These are phyloP conservation scores for Medicago ruthenica DNA, from an alignment of 306 rosid genomes.

Conservation along the genomic window DNA sequence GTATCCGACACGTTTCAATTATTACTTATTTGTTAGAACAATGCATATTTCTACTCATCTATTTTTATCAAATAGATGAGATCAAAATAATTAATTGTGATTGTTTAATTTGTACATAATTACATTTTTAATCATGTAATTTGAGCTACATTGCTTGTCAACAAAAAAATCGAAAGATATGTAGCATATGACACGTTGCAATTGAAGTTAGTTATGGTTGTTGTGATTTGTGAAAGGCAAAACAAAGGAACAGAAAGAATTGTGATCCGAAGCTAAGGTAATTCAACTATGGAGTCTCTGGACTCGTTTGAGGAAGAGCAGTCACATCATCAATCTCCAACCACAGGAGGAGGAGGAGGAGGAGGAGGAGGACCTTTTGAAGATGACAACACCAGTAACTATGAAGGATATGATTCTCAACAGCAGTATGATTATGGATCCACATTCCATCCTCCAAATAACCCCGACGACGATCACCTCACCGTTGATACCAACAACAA, in stretches of 20 bases:
- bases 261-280: neutral
- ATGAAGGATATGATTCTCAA: conserved; percentile 41
- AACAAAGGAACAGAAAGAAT: neutral
- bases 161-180: neutral
- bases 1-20: too few species aligned
- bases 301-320: conserved; percentile 15
- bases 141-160: neutral
- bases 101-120: too few species aligned
- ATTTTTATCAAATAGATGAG: too few species aligned
- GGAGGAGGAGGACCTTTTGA: conserved; percentile 37
- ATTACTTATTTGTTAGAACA: too few species aligned
- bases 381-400: conserved; percentile 47
- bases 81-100: neutral
- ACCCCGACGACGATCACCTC: conserved; percentile 39
- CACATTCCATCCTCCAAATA: conserved; percentile 11
- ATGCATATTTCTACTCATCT: too few species aligned
- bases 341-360: conserved; percentile 1
- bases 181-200: neutral
- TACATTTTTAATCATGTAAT: neutral
- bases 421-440: conserved; percentile 46
- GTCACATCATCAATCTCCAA: conserved; percentile 28
- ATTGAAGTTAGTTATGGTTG: conserved; percentile 15
- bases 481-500: neutral
- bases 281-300: neutral
- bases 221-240: neutral